Evolutionary conservation across 257 asterid genomes (phyloP).

Genomic region (Nicotiana attenuata): DNA sequence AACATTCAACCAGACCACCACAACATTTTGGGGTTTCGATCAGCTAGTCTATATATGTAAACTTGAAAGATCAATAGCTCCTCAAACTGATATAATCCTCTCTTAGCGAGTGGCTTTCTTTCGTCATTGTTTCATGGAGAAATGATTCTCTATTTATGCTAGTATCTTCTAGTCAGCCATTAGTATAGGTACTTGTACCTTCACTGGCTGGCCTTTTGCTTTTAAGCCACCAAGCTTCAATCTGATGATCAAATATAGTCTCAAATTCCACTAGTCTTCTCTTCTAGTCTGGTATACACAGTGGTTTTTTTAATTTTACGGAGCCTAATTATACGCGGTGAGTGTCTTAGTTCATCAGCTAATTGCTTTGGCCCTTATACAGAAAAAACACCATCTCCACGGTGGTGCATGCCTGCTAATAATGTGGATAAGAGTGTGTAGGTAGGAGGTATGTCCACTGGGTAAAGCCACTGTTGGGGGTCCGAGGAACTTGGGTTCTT

Average conservation of each 20-base stretch:
- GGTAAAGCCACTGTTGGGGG: slow-evolving; percentile 2
- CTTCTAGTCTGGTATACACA: neutral
- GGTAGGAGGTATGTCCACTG: neutral
- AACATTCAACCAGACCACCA: neutral
- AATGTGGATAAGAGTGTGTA: neutral
- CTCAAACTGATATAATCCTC: neutral
- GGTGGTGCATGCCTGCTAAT: neutral
- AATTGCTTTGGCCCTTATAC: neutral
- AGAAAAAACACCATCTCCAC: neutral
- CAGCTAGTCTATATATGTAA: neutral
- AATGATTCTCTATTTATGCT: neutral
- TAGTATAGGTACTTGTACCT: neutral
- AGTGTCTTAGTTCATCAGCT: neutral
- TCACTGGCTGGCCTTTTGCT: neutral
- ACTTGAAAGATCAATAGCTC: slow-evolving; percentile 2
- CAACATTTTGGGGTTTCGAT: slow-evolving; percentile 1
- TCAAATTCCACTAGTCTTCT: neutral
- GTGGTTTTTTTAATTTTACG: neutral
- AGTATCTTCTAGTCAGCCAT: neutral
- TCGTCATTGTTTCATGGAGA: neutral
- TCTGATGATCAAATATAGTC: neutral
- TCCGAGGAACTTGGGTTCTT: neutral
- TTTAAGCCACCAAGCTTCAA: neutral
- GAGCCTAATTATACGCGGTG: neutral
- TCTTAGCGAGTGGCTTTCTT: neutral